Evolutionary conservation across 192 early-diverging fungal species (phyloP), one percentile per base, ranked within the genome.

Genomic region (Umbelopsis isabellina): DNA sequence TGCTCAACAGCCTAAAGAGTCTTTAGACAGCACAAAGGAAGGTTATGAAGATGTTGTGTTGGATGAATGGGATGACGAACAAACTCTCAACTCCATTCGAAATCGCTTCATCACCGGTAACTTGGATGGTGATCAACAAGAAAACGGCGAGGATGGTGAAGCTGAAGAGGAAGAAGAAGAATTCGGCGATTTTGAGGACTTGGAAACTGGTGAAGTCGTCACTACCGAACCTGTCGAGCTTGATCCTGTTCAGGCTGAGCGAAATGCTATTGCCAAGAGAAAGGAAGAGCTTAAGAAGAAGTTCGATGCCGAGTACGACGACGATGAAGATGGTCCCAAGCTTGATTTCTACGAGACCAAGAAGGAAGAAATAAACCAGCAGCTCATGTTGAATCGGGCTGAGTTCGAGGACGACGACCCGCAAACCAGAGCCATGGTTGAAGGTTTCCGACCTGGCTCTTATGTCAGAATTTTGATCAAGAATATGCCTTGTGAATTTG

Each of bases 401-500:
- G 97, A 97, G 83, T 98, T 99, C 83, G 91, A 90, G 46, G 88
- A 92, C 66, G 93, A 93, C 66, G 91, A 93, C 68, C 77, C 80
- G 9, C 82, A 82, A 44, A 77, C 87, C 11, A 85, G 95, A 33
- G 88, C 94, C 2, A 80, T 92, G 79, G 88, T 99, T 35, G 93
- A 98, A 81, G 97, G 97, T 48, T 95, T 91, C 79, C 88, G 94
- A 37, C 90, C 98, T 2, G 98, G 98, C 55, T 88, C 85, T 67
- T 99, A 99, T 80, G 92, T 99, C 46, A 91, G 95, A 71, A 84
- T 99, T 52, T 77, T 99, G 22, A 80, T 99, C 47, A 86, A 92
- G 75, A 82, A 92, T 69, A 92, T 99, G 87, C 97, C 96, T 37
- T 92, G 83, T 76, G 98, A 99, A 83, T 99, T 99, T 78, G 86